Evolutionary conservation across 2,329 filamentous ascomycete genomes (phyloP).

Genomic region (Cercospora sesami): DNA sequence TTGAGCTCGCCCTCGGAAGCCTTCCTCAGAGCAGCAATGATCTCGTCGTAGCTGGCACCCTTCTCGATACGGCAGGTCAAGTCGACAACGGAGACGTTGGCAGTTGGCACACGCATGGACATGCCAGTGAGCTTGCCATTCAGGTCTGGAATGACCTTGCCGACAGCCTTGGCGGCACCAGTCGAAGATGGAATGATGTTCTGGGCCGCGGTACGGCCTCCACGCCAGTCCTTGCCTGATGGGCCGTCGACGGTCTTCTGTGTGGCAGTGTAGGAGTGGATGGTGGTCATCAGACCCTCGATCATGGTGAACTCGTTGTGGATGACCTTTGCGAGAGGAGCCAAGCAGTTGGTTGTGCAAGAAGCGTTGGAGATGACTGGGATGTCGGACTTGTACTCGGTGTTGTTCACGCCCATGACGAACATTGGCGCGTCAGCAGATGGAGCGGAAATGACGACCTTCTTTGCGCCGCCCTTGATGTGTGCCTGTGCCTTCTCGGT

Average conservation of each 20-base stretch:
- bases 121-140: conserved; percentile 99
- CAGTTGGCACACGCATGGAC: conserved; percentile 97
- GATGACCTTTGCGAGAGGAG: conserved; percentile 98
- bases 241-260: conserved; percentile 99
- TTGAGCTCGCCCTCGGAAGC: conserved; percentile 81
- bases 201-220: conserved; percentile 96
- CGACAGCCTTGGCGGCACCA: conserved; percentile 99
- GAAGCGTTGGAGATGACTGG: conserved; percentile 98
- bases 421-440: conserved; percentile 98
- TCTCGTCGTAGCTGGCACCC: conserved; percentile 80
- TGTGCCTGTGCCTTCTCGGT: conserved; percentile 92
- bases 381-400: conserved; percentile 85
- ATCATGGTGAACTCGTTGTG: conserved; percentile 97
- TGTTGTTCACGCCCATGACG: conserved; percentile 99
- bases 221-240: conserved; percentile 98
- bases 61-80: conserved; percentile 94
- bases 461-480: conserved; percentile 96
- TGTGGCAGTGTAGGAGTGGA: conserved; percentile 99
- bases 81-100: conserved; percentile 99
- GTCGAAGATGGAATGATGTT: conserved; percentile 99
- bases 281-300: conserved; percentile 99
- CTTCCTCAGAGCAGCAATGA: conserved; percentile 86
- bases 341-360: conserved; percentile 99
- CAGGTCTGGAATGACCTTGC: conserved; percentile 96
- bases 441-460: conserved; percentile 81